These are phyloP conservation scores for Entelexis paramagnoliae DNA, from an alignment of 1,139 yeast species.

Conservation along the genomic window DNA sequence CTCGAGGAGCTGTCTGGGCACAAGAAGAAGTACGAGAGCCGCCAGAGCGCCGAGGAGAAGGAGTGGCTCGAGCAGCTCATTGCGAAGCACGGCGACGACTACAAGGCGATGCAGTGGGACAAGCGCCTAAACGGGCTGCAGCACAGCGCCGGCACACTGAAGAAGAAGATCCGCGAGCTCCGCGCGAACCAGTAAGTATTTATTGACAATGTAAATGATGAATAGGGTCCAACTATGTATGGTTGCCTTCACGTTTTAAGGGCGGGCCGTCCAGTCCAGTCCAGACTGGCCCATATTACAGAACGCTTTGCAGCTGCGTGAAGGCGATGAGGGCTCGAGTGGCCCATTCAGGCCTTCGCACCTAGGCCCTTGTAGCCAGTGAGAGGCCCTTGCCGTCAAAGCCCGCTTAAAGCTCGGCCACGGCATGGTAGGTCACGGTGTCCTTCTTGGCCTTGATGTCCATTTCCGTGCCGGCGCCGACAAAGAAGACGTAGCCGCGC, in stretches of 20 bases:
- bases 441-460: conserved; percentile 45
- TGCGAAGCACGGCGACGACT: conserved; percentile 79
- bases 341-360: too few relatives aligned
- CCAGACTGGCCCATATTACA: too few relatives aligned
- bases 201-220: conserved; percentile 1
- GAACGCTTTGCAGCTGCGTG: too few relatives aligned
- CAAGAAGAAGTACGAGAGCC: conserved; percentile 40
- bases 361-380: too few relatives aligned
- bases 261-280: too few relatives aligned
- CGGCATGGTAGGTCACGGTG: conserved; percentile 26
- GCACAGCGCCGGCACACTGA: conserved; percentile 73
- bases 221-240: neutral
- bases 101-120: conserved; percentile 86
- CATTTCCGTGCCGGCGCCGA: conserved; percentile 64
- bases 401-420: conserved; percentile 21
- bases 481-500: conserved; percentile 72
- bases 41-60: conserved; percentile 59
- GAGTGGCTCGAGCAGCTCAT: conserved; percentile 60
- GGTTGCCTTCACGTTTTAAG: too few relatives aligned
- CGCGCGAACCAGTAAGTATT: conserved; percentile 30
- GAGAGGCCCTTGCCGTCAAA: too few relatives aligned
- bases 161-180: conserved; percentile 58
- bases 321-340: too few relatives aligned
- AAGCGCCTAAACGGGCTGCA: conserved; percentile 72
- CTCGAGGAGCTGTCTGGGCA: conserved; percentile 58